Base-by-base conservation (phyloP, 2,329 filamentous ascomycete species). In the Magnaporthiopsis rhizophila region DNA sequence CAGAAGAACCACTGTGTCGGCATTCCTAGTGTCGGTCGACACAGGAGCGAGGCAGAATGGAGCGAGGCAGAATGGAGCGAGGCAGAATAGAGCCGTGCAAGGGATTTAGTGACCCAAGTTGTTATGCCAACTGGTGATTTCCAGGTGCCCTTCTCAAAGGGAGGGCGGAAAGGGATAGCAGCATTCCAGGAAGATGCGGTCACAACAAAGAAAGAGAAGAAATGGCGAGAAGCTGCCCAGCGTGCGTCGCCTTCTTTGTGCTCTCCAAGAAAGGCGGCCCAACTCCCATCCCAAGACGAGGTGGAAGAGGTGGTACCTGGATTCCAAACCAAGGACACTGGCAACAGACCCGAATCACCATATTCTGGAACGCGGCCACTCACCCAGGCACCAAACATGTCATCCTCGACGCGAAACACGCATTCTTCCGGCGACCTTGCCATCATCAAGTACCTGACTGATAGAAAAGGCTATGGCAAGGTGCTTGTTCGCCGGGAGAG, bases 401-500 rank as follows among this genome's bases (percentile, higher is more conserved):
- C 34, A 34, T 38, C 60, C 34, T 30, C 50, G 24, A 28, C 60
- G 24, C 50, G 15, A 30, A 26, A 11, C 24, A n/a, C 30, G n/a
- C 30, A 30, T 5, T 1, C 9, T 2, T 53, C 28, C 18, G 38
- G 57, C 15, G 18, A 28, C 58, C 67, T 69, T 64, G 3, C 28
- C 30, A 59, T 75, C n/a, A 32, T 73, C 66, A 73, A 75, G 57
- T 63, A 68, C 61, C 62, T 75, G 30, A 66, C 65, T 6, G 63
- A 70, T n/a, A 68, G 70, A 6, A 45, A 59, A 36, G 61, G 45
- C 8, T 24, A 28, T 24, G 11, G 8, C 45, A 32, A 58, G 28
- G 32, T 72, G 72, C 68, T 78, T 38, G 74, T 77, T 58, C 66
- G 68, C 18, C 71, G 72, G 59, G 58, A 60, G n/a, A 67, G 69